Conservation (phyloP, 148 eudicot species). For the Amaranthus palmeri region DNA sequence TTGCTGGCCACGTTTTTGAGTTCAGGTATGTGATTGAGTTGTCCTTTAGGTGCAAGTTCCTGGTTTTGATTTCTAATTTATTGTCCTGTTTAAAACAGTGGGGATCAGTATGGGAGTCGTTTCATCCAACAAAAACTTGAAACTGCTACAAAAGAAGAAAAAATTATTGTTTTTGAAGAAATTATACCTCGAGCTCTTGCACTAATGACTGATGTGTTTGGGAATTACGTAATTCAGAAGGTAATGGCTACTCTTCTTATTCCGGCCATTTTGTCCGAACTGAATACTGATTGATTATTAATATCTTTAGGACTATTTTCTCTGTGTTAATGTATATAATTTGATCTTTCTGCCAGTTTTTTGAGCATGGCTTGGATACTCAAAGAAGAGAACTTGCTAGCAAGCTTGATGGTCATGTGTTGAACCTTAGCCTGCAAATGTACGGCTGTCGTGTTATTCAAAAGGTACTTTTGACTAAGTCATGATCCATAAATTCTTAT, state of each 20-base stretch:
- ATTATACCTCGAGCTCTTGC: constrained; percentile 81
- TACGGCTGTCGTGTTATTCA: constrained; percentile 99
- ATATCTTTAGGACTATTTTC: neutral
- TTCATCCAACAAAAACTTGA: constrained; percentile 99
- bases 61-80: constrained; percentile 5
- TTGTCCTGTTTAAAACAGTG: constrained; percentile 45
- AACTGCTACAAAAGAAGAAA: constrained; percentile 86
- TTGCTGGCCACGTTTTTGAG: constrained; percentile 91
- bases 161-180: constrained; percentile 87
- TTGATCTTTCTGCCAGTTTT: constrained; percentile 49
- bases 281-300: neutral
- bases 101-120: constrained; percentile 98
- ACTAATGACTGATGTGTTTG: constrained; percentile 97
- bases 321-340: constrained; percentile 8
- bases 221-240: constrained; percentile 97
- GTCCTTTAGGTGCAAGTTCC: constrained; percentile 1
- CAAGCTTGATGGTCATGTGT: constrained; percentile 81
- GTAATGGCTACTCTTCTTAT: constrained; percentile 28
- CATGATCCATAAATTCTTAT: neutral
- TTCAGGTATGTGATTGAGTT: constrained; percentile 54
- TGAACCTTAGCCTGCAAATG: constrained; percentile 96
- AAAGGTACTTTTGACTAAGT: constrained; percentile 49
- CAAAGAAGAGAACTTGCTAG: constrained; percentile 85
- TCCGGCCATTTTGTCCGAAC: neutral
- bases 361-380: constrained; percentile 87